These are phyloP conservation scores for Hyphopichia fennica DNA, from an alignment of 1,139 yeast species.

Conservation along the genomic window DNA sequence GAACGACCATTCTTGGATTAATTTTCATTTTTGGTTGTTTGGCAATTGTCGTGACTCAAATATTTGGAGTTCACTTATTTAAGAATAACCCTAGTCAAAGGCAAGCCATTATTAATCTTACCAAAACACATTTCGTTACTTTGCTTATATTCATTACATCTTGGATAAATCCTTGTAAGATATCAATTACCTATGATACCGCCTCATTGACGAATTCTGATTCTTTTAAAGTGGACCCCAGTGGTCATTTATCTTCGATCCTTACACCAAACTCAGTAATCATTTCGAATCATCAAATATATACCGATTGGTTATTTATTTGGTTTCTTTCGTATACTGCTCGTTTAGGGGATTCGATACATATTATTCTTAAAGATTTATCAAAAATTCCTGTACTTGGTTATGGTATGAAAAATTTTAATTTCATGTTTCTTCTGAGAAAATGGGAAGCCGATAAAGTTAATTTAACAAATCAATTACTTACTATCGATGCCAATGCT, in stretches of 20 bases:
- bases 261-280: conserved; percentile 57
- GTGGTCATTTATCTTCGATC: conserved; percentile 28
- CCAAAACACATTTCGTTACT: conserved; percentile 52
- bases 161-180: conserved; percentile 39
- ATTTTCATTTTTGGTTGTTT: conserved; percentile 47
- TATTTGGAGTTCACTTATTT: conserved; percentile 31
- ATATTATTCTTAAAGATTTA: conserved; percentile 78
- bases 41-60: conserved; percentile 44
- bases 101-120: conserved; percentile 41
- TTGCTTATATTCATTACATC: conserved; percentile 46
- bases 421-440: conserved; percentile 77
- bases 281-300: conserved; percentile 87
- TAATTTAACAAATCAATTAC: conserved; percentile 55
- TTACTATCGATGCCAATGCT: conserved; percentile 54
- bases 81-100: conserved; percentile 22
- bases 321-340: conserved; percentile 88
- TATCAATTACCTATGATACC: conserved; percentile 43
- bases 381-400: conserved; percentile 77
- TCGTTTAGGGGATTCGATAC: conserved; percentile 60
- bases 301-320: conserved; percentile 89
- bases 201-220: conserved; percentile 17
- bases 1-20: conserved; percentile 31
- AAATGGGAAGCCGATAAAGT: conserved; percentile 80
- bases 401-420: conserved; percentile 78
- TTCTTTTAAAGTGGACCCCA: conserved; percentile 16